Conservation (phyloP, 257 asterid genomes). For the Salvia hispanica region DNA sequence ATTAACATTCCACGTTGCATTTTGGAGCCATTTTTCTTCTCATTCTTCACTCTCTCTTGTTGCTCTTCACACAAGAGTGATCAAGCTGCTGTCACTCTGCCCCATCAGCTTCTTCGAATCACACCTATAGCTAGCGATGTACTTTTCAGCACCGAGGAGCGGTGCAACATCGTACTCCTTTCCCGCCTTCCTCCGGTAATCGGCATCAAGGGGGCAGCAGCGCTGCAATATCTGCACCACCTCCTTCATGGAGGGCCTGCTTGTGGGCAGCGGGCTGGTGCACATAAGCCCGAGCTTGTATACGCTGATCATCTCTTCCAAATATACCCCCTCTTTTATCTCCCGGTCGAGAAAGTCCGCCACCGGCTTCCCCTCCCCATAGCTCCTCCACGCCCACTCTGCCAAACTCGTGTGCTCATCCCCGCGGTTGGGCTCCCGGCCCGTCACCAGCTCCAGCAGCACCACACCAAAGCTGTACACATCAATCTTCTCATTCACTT, state of each 20-base stretch:
- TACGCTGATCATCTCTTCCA: conserved; percentile 56
- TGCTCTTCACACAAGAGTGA: conserved; percentile 36
- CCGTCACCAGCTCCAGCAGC: conserved; percentile 54
- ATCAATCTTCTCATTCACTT: conserved; percentile 53
- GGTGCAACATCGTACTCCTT: conserved; percentile 60
- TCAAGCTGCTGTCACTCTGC: conserved; percentile 46
- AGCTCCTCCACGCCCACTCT: conserved; percentile 86
- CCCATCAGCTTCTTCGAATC: conserved; percentile 49
- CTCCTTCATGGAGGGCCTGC: conserved; percentile 84
- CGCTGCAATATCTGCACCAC: conserved; percentile 56
- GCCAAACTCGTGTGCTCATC: conserved; percentile 73
- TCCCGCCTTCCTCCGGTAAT: conserved; percentile 35
- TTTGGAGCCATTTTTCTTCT: neutral
- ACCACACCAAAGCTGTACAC: conserved; percentile 63
- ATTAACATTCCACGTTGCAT: neutral
- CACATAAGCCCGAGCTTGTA: conserved; percentile 78
- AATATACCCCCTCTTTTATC: conserved; percentile 46
- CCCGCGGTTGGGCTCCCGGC: conserved; percentile 58
- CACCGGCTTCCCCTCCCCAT: conserved; percentile 52
- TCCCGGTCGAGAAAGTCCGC: conserved; percentile 48
- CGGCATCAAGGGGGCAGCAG: conserved; percentile 34
- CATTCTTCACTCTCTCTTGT: neutral
- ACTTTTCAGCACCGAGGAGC: conserved; percentile 60
- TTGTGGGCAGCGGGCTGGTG: conserved; percentile 57
- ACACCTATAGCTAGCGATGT: conserved; percentile 56